Conservation (phyloP, 257 asterid genomes). For the Asclepias syriaca region DNA sequence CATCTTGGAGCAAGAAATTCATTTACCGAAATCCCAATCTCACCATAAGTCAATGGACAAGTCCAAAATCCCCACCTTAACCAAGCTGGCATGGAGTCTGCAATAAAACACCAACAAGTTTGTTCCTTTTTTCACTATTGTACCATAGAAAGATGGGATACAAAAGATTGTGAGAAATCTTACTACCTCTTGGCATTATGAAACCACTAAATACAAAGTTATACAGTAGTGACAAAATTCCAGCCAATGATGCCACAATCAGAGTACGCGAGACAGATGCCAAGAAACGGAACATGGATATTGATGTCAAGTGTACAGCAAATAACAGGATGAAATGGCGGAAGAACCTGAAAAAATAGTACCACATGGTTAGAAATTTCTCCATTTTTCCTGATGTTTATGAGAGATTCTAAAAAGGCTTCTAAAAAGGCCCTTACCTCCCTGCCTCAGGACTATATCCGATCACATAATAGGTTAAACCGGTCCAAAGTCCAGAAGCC, state of each 20-base stretch:
- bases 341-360: constrained; percentile 47
- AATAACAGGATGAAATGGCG: constrained; percentile 43
- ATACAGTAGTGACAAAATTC: constrained; percentile 36
- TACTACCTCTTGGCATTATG: constrained; percentile 59
- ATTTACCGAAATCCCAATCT: constrained; percentile 56
- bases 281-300: constrained; percentile 58
- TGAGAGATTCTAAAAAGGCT: not conserved
- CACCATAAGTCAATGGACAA: constrained; percentile 63
- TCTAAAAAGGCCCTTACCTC: constrained; percentile 34
- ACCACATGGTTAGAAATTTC: constrained; percentile 2
- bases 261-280: constrained; percentile 47
- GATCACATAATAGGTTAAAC: constrained; percentile 43
- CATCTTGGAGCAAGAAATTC: constrained; percentile 68
- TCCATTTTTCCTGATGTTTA: no score
- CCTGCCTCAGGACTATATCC: constrained; percentile 54
- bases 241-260: constrained; percentile 45
- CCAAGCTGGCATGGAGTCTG: constrained; percentile 77
- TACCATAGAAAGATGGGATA: no score
- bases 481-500: constrained; percentile 48
- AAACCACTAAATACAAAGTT: constrained; percentile 51
- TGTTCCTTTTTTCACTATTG: not conserved
- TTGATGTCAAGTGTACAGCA: constrained; percentile 48
- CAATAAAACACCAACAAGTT: constrained; percentile 12
- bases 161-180: constrained; percentile 14
- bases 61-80: constrained; percentile 71